Evolutionary conservation across 2,329 filamentous ascomycete genomes (phyloP).

Genomic region (Ilyonectria robusta): DNA sequence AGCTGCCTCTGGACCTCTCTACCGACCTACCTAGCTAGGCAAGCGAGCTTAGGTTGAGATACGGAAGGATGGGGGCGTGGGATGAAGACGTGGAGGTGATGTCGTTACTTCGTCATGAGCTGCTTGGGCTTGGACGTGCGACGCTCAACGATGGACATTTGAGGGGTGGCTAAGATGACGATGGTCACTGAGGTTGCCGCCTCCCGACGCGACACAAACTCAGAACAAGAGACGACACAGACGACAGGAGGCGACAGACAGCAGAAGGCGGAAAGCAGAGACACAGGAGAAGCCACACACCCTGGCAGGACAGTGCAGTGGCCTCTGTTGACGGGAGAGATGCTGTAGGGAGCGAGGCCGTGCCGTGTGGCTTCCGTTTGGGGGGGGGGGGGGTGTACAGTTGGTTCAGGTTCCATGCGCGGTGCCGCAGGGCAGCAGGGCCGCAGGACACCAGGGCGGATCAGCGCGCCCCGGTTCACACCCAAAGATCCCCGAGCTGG

Average conservation of each 20-base stretch:
- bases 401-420: background rate
- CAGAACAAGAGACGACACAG: background rate
- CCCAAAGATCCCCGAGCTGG: conserved; percentile 25
- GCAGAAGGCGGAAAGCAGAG: background rate
- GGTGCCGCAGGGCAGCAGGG: conserved; percentile 1
- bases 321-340: background rate
- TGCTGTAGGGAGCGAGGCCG: background rate
- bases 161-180: background rate
- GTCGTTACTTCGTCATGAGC: conserved; percentile 3
- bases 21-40: conserved; percentile 21
- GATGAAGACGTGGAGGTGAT: conserved; percentile 13
- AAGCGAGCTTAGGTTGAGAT: conserved; percentile 11
- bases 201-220: conserved; percentile 1
- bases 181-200: background rate
- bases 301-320: background rate
- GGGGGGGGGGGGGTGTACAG: background rate
- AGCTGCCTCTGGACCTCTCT: conserved; percentile 12
- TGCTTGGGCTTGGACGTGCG: background rate
- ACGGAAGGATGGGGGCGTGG: conserved; percentile 21
- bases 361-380: background rate
- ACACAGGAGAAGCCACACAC: background rate
- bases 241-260: background rate
- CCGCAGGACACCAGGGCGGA: conserved; percentile 15
- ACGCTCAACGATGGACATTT: background rate
- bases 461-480: conserved; percentile 15